Evolutionary conservation across 768 basidiomycete genomes (phyloP), one percentile per base, ranked within the genome.

Genomic region (Lactarius hatsudake): DNA sequence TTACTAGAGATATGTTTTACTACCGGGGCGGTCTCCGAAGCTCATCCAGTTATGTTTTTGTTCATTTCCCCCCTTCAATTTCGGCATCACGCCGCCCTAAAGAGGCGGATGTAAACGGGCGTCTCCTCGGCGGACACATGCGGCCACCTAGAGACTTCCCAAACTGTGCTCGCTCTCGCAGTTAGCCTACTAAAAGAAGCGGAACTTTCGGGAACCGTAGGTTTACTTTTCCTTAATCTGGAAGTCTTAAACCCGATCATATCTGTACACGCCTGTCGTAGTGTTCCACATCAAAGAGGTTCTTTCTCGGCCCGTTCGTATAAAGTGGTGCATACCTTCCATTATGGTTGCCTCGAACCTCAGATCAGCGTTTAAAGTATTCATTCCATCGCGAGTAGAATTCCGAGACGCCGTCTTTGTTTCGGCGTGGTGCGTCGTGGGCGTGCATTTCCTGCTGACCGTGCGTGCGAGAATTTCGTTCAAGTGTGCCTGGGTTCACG

Each of bases 281-380:
- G 51, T 32, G 2, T 58, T 40, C 61, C 17, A n/a, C n/a, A 57
- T 62, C n/a, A 51, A 59, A 48, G 53, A 53, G 66, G 62, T 63
- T 67, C 67, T 56, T 55, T 60, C 67, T 68, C 63, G 62, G 67
- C 62, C 59, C 62, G 63, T 67, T 45, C 40, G 5, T 54, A 34
- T 51, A 64, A 20, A 28, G 58, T 60, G 57, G 56, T 53, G 51
- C n/a, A 12, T 55, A 20, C 43, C 23, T 54, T 59, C 62, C 57
- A 43, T 63, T 59, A 54, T 56, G 5, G 56, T 58, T 42, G 32
- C 58, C 30, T 48, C 51, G 48, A 67, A 54, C 62, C 40, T 63
- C 66, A 63, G 66, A 67, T 67, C 66, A 63, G 66, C 66, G 66
- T 67, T 67, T 67, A 67, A 67, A 45, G 66, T 66, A 58, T 66